A percentile compares a stretch with the other conserved stretches of the same genome.
phyloP scores from a whole-genome alignment of 2,329 filamentous ascomycete genomes.

The Colletotrichum lini region DNA sequence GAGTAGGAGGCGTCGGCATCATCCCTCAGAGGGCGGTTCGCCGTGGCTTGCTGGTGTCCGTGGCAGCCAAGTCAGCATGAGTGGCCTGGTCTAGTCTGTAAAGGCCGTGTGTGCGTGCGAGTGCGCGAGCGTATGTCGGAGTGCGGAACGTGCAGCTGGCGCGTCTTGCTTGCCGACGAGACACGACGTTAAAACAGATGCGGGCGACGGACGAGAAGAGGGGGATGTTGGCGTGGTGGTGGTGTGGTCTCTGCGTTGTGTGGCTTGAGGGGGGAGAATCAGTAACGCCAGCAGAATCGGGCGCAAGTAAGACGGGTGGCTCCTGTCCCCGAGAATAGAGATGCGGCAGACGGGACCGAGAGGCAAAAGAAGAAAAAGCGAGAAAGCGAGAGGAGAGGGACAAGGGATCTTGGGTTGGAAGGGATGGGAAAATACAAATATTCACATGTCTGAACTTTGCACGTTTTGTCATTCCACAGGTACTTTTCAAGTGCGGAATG shows the following conservation, averaged over 20 bases:
- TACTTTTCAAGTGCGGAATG: not conserved
- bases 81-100: slow-evolving; percentile 5
- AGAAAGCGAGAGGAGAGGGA: slow-evolving; percentile 12
- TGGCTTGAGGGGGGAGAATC: slow-evolving; percentile 20
- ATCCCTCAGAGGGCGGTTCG: slow-evolving; percentile 38
- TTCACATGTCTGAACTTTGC: slow-evolving; percentile 35
- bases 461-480: not conserved
- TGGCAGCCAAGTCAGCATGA: slow-evolving; percentile 20
- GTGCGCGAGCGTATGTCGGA: slow-evolving; percentile 4
- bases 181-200: slow-evolving; percentile 31
- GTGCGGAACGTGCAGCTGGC: not conserved
- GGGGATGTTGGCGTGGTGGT: slow-evolving; percentile 30
- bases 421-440: slow-evolving; percentile 18
- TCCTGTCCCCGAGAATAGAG: not conserved
- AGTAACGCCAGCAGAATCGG: slow-evolving; percentile 5
- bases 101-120: not conserved
- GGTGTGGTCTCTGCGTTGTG: slow-evolving; percentile 33
- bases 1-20: slow-evolving; percentile 24
- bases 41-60: slow-evolving; percentile 24
- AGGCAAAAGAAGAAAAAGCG: not conserved
- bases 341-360: not conserved
- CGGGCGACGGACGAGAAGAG: slow-evolving; percentile 30
- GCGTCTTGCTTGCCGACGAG: slow-evolving; percentile 10
- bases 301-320: not conserved
- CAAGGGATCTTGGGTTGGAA: not conserved